Base-by-base conservation (phyloP, 208 protist species). In the Trypanosoma avium region DNA sequence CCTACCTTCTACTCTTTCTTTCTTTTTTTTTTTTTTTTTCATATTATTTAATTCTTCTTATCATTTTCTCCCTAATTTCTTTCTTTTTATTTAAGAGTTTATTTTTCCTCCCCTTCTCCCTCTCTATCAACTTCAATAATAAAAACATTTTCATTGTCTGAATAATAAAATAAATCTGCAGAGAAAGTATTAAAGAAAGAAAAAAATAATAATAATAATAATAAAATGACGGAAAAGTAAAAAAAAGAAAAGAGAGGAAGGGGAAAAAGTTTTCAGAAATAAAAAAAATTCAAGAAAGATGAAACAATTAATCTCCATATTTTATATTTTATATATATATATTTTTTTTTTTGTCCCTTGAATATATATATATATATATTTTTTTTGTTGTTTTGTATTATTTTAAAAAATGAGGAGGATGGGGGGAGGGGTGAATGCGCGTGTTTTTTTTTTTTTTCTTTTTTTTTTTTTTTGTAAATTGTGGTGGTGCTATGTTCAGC, bases 181-280 rank as follows among this genome's bases (percentile, higher is more conserved):
- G n/a, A n/a, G n/a, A n/a, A n/a, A n/a, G n/a, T 12, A 40, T 12
- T 12, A 40, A 26, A 47, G 1, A 26, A 15, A 63, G 33, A 63
- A 49, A 54, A 27, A 49, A 64, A 42, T 53, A 64, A 46, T 6
- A 33, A 43, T 6, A 59, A 65, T 49, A 53, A 72, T 66, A 65
- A 66, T 59, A 42, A 53, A 55, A 17, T 38, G 45, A 62, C 12
- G 38, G 22, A 52, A 56, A 38, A 35, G 27, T 19, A 63, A 38
- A 36, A 70, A 49, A 63, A 36, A 49, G 36, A 43, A 19, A 46
- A 59, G 38, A 61, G 26, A 17, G 9, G 57, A 22, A 13, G 42
- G 46, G 35, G 45, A 21, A 46, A 24, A 48, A 68, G 8, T 57
- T n/a, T n/a, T n/a, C n/a, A n/a, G n/a, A n/a, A n/a, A n/a, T n/a